Evolutionary conservation across 306 rosid genomes (phyloP).

Genomic region (Quercus glauca): DNA sequence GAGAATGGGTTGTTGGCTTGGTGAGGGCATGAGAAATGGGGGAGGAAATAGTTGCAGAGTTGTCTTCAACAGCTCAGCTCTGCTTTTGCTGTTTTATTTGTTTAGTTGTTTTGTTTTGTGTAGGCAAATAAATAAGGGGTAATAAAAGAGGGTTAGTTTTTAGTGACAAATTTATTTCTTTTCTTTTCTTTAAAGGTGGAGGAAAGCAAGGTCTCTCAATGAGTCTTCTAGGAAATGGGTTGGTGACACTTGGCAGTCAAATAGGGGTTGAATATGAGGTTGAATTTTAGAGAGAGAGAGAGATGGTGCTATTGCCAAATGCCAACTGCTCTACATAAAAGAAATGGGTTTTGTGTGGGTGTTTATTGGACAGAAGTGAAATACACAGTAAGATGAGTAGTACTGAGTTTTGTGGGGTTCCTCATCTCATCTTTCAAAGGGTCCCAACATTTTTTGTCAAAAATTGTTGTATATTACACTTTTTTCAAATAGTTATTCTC

Average conservation of each 20-base stretch:
- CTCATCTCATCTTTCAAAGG: not conserved
- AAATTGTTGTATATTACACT: not conserved
- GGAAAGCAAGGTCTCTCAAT: not conserved
- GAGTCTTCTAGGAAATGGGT: slow-evolving; percentile 14
- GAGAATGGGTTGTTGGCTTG: not conserved
- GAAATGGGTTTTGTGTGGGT: not conserved
- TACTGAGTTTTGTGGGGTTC: not conserved
- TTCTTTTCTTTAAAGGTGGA: not conserved
- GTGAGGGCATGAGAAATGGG: slow-evolving; percentile 11
- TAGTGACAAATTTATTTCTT: not conserved
- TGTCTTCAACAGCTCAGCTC: slow-evolving; percentile 22
- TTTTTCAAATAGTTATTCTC: too few relatives aligned
- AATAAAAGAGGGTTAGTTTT: not conserved
- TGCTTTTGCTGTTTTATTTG: not conserved
- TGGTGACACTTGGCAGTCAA: slow-evolving; percentile 43
- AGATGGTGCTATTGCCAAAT: not conserved
- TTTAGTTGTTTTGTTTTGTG: slow-evolving; percentile 12
- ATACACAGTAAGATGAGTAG: not conserved
- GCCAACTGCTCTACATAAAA: slow-evolving; percentile 26
- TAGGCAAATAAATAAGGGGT: slow-evolving; percentile 4
- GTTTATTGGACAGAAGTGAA: slow-evolving; percentile 7
- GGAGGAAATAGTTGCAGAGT: slow-evolving; percentile 25
- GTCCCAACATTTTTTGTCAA: too few relatives aligned
- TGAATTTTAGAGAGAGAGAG: not conserved
- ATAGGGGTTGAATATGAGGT: slow-evolving; percentile 12